These are phyloP conservation scores for Cryphonectria parasitica DNA, from an alignment of 2,329 filamentous ascomycete genomes.

Conservation along the genomic window DNA sequence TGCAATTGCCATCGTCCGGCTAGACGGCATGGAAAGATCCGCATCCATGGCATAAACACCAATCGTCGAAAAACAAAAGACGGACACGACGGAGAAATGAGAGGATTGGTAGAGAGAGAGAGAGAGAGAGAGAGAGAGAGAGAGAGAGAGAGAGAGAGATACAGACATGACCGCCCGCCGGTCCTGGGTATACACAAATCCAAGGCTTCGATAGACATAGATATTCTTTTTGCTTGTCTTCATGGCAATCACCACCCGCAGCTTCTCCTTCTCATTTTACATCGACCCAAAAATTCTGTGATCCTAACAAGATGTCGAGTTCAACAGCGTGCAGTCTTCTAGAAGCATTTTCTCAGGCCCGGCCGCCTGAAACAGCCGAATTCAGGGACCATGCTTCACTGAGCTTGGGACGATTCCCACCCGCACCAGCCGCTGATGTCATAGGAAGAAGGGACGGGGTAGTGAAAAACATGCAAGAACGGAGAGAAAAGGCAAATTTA, in stretches of 20 bases:
- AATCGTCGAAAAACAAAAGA: not conserved
- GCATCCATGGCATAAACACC: slow-evolving; percentile 8
- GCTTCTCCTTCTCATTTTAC: slow-evolving; percentile 1
- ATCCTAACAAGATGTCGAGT: not conserved
- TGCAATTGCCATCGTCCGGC: slow-evolving; percentile 13
- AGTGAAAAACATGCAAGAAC: no score
- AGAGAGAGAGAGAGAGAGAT: slow-evolving; percentile 8
- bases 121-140: slow-evolving; percentile 16
- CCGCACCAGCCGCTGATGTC: slow-evolving; percentile 4
- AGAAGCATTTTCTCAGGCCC: not conserved
- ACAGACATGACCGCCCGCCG: slow-evolving; percentile 14
- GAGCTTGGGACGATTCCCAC: not conserved
- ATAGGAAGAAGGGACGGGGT: not conserved
- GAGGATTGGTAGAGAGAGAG: slow-evolving; percentile 13
- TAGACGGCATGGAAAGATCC: slow-evolving; percentile 20
- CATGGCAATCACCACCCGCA: slow-evolving; percentile 19
- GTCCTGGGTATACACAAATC: slow-evolving; percentile 21
- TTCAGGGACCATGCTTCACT: slow-evolving; percentile 10
- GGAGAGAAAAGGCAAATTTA: not conserved
- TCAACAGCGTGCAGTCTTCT: not conserved
- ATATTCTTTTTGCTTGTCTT: slow-evolving; percentile 22
- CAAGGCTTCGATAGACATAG: slow-evolving; percentile 27
- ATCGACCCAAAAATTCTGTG: not conserved
- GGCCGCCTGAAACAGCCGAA: not conserved
- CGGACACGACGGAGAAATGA: slow-evolving; percentile 10